Conservation (phyloP, 2,329 filamentous ascomycete species). For the Botrytis galanthina region DNA sequence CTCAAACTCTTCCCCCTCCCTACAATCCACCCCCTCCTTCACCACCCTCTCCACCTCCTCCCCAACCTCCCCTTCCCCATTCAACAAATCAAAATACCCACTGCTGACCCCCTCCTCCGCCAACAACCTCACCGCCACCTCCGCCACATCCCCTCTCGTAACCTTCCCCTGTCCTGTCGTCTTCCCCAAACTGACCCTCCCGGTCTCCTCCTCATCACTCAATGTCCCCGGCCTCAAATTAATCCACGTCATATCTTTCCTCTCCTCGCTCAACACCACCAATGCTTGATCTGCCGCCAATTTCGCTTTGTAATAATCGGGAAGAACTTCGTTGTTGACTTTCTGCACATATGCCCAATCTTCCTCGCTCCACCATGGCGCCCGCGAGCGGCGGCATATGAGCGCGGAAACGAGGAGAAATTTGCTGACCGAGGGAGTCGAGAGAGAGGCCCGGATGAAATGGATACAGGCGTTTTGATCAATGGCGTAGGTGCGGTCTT, state of each 20-base stretch:
- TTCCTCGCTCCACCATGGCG: slow-evolving; percentile 56
- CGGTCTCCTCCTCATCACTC: slow-evolving; percentile 48
- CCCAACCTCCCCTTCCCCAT: slow-evolving; percentile 50
- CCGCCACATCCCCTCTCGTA: slow-evolving; percentile 59
- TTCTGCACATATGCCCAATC: slow-evolving; percentile 44
- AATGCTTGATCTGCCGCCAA: slow-evolving; percentile 57
- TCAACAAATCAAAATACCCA: slow-evolving; percentile 54
- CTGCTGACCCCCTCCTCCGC: slow-evolving; percentile 45
- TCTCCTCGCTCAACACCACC: slow-evolving; percentile 48
- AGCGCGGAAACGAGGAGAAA: slow-evolving; percentile 66
- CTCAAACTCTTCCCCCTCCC: slow-evolving; percentile 49
- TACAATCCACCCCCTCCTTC: slow-evolving; percentile 49
- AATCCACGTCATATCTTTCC: slow-evolving; percentile 43
- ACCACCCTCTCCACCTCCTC: slow-evolving; percentile 50
- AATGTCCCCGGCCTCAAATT: slow-evolving; percentile 53
- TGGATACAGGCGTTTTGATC: slow-evolving; percentile 63
- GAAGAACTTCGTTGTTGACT: slow-evolving; percentile 45
- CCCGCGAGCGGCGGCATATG: slow-evolving; percentile 50
- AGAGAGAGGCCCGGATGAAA: slow-evolving; percentile 59
- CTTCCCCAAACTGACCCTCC: slow-evolving; percentile 44
- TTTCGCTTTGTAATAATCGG: slow-evolving; percentile 60
- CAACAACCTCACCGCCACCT: slow-evolving; percentile 55
- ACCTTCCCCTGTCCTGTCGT: slow-evolving; percentile 41
- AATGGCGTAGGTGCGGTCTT: slow-evolving; percentile 56
- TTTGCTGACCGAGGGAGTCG: slow-evolving; percentile 53